phyloP scores from a whole-genome alignment of 1,284 basidiomycete species.

The Trichosporon sp. region DNA sequence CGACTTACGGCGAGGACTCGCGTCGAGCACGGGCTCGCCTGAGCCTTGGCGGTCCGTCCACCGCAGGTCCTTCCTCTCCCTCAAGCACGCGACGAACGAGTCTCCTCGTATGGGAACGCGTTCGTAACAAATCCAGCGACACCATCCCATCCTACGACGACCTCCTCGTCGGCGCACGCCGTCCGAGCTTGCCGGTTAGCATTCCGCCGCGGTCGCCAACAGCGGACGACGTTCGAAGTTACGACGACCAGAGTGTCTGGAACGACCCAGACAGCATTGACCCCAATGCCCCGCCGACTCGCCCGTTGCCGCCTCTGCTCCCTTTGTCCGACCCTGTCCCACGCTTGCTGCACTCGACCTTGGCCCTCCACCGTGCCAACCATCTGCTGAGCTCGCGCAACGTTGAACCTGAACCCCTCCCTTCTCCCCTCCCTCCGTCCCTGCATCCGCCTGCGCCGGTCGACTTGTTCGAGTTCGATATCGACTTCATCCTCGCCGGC shows the following conservation, averaged over 20 bases:
- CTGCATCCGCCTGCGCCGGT: constrained; percentile 56
- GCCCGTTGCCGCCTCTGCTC: constrained; percentile 54
- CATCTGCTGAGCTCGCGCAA: constrained; percentile 53
- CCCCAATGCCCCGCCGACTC: constrained; percentile 23
- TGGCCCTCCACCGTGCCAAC: constrained; percentile 55
- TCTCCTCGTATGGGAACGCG: constrained; percentile 49
- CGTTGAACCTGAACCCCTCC: constrained; percentile 53
- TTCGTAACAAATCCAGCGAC: constrained; percentile 30
- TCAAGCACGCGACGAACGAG: constrained; percentile 42
- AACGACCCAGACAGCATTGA: constrained; percentile 29
- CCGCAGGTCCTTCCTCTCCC: constrained; percentile 32
- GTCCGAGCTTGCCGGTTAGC: constrained; percentile 30
- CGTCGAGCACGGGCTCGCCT: constrained; percentile 48
- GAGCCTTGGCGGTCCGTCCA: constrained; percentile 44
- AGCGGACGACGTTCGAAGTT: not conserved
- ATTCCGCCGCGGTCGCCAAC: constrained; percentile 27
- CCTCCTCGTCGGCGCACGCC: constrained; percentile 12
- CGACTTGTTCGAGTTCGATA: constrained; percentile 58
- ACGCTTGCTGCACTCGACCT: constrained; percentile 52
- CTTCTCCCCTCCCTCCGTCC: constrained; percentile 53
- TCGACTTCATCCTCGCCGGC: constrained; percentile 58
- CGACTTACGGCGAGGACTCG: constrained; percentile 51
- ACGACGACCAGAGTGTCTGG: constrained; percentile 31
- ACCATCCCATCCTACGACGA: constrained; percentile 14
- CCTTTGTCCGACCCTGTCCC: constrained; percentile 57